Conservation (phyloP, 176 grass and related monocot genomes). For the Bothriochloa decipiens region DNA sequence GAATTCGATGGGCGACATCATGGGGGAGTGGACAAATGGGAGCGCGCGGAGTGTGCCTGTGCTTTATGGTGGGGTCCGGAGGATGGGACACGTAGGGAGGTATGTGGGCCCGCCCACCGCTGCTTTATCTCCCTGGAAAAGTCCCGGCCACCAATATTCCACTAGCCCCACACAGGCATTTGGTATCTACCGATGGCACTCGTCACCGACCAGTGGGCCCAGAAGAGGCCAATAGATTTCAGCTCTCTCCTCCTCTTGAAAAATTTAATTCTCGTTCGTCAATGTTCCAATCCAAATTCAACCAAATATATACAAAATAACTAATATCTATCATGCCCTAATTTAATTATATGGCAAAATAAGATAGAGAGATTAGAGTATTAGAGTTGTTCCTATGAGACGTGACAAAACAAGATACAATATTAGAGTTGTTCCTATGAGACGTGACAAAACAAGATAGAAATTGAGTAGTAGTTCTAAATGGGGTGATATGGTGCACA, state of each 20-base stretch:
- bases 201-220: neutral
- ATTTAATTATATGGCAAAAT: too few relatives aligned
- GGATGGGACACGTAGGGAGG: conserved; percentile 48
- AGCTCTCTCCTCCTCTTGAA: neutral
- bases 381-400: too few relatives aligned
- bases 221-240: neutral
- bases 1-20: too few relatives aligned
- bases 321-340: too few relatives aligned
- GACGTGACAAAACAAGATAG: too few relatives aligned
- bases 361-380: neutral
- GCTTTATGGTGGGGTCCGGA: conserved; percentile 5
- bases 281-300: neutral
- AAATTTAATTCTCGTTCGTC: neutral
- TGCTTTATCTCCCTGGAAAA: conserved; percentile 22
- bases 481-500: too few relatives aligned
- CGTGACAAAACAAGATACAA: too few relatives aligned
- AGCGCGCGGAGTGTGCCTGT: conserved; percentile 39
- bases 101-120: neutral
- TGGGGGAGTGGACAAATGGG: conserved; percentile 40
- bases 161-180: neutral
- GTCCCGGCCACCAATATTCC: conserved; percentile 19
- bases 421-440: too few relatives aligned
- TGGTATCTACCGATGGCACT: neutral
- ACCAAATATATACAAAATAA: neutral
- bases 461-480: too few relatives aligned